A percentile compares a stretch with the other conserved stretches of the same genome.
These are phyloP conservation scores for Perkinsus marinus DNA, from an alignment of 169 alveolate genomes.

Conservation along the genomic window DNA sequence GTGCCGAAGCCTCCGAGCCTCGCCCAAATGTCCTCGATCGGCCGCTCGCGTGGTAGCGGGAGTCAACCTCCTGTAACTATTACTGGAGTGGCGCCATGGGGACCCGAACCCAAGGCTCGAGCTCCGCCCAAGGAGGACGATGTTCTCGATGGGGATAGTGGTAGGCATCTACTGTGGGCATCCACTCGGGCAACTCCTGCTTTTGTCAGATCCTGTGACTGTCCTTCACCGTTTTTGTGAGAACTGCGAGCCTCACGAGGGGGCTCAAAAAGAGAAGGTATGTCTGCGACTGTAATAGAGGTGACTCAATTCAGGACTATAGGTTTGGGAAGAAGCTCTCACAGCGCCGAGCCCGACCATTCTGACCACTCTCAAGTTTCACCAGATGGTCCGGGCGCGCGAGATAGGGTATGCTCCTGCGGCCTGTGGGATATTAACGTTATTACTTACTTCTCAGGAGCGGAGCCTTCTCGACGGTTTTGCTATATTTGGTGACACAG, in stretches of 20 bases:
- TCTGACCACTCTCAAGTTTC: not conserved
- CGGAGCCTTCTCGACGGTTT: not conserved
- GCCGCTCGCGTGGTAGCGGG: not conserved
- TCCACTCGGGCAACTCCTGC: not conserved
- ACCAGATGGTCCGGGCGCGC: not conserved
- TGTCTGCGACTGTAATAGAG: not conserved
- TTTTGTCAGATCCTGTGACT: not conserved
- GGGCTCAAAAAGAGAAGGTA: not conserved
- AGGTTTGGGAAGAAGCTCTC: not conserved
- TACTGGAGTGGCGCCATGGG: not conserved
- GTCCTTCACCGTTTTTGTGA: not conserved
- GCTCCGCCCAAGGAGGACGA: not conserved
- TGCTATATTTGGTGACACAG: not conserved
- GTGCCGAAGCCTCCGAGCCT: not conserved
- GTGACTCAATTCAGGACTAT: not conserved
- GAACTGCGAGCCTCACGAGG: not conserved
- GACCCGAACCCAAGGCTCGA: not conserved
- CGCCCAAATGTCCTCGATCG: not conserved
- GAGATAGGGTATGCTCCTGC: not conserved
- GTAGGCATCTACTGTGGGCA: not conserved
- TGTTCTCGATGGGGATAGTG: not conserved
- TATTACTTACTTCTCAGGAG: not conserved
- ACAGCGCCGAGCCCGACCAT: not conserved
- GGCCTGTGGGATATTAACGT: not conserved
- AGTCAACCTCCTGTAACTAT: not conserved